Conservation (phyloP, 805 yeast species). For the Maudiozyma turicensis region DNA sequence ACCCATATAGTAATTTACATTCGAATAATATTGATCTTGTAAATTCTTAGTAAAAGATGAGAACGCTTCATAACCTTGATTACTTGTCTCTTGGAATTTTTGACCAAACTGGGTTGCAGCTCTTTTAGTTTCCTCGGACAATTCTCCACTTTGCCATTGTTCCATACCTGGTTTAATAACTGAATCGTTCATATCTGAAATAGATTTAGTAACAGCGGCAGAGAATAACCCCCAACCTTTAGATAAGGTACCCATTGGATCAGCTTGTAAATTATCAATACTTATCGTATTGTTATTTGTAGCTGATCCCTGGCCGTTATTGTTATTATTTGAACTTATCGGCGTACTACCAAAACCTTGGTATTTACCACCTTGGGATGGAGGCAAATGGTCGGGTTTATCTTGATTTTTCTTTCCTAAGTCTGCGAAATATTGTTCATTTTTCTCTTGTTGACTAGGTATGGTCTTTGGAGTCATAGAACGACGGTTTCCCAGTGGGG, state of each 20-base stretch:
- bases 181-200: slow-evolving; percentile 74
- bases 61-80: slow-evolving; percentile 61
- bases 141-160: slow-evolving; percentile 62
- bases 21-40: slow-evolving; percentile 27
- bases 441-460: slow-evolving; percentile 41
- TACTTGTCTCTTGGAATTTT: slow-evolving; percentile 81
- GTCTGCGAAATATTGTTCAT: slow-evolving; percentile 73
- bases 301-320: not conserved
- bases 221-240: slow-evolving; percentile 95
- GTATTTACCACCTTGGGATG: slow-evolving; percentile 89
- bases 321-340: slow-evolving; percentile 12
- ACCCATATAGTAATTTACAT: slow-evolving; percentile 28
- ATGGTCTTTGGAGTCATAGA: slow-evolving; percentile 29
- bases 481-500: slow-evolving; percentile 35
- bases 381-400: slow-evolving; percentile 74
- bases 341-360: slow-evolving; percentile 87
- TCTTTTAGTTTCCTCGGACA: slow-evolving; percentile 70
- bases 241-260: slow-evolving; percentile 82
- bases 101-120: slow-evolving; percentile 98
- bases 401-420: slow-evolving; percentile 63
- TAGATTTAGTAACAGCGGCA: slow-evolving; percentile 72
- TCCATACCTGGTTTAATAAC: slow-evolving; percentile 88
- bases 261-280: slow-evolving; percentile 60
- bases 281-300: slow-evolving; percentile 37
- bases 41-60: slow-evolving; percentile 43